Percentiles rank a stretch among this genome's conserved stretches.
Evolutionary conservation across 768 basidiomycete species (phyloP).

Genomic region (Russula sp.): DNA sequence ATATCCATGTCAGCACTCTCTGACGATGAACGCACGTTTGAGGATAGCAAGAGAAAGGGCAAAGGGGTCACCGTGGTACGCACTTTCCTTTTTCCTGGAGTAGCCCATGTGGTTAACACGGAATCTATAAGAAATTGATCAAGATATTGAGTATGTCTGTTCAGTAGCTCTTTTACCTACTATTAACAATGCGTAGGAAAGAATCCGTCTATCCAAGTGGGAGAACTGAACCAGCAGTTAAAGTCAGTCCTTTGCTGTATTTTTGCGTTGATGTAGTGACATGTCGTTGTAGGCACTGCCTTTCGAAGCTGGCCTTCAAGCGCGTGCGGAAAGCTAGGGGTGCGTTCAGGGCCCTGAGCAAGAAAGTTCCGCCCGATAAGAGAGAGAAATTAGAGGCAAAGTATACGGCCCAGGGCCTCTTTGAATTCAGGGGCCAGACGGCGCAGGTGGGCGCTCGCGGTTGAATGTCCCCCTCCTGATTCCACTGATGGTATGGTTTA

Average conservation of each 20-base stretch:
- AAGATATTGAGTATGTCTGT: conserved; percentile 2
- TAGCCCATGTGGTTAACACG: not conserved
- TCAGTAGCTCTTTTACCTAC: not conserved
- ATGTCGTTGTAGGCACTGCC: not conserved
- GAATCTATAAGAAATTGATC: not conserved
- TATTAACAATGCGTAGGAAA: not conserved
- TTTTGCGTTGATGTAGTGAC: not conserved
- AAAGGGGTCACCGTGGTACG: conserved; percentile 16
- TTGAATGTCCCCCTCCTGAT: not conserved
- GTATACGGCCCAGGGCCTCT: not conserved
- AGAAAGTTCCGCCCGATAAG: not conserved
- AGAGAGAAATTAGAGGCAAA: not conserved
- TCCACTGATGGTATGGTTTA: not conserved
- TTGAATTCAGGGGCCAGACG: conserved; percentile 4
- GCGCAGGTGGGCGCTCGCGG: not conserved
- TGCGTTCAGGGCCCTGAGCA: not conserved
- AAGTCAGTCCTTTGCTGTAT: not conserved
- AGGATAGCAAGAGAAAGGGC: conserved; percentile 9
- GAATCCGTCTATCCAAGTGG: conserved; percentile 1
- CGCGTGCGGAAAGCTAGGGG: not conserved
- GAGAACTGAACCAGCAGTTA: not conserved
- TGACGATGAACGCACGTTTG: conserved; percentile 5
- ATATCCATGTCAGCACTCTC: conserved; percentile 15
- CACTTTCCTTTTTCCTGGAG: not conserved
- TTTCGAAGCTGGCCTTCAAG: conserved; percentile 1